These are phyloP conservation scores for Aspergillus ruber DNA, from an alignment of 2,329 filamentous ascomycete genomes.

Conservation along the genomic window DNA sequence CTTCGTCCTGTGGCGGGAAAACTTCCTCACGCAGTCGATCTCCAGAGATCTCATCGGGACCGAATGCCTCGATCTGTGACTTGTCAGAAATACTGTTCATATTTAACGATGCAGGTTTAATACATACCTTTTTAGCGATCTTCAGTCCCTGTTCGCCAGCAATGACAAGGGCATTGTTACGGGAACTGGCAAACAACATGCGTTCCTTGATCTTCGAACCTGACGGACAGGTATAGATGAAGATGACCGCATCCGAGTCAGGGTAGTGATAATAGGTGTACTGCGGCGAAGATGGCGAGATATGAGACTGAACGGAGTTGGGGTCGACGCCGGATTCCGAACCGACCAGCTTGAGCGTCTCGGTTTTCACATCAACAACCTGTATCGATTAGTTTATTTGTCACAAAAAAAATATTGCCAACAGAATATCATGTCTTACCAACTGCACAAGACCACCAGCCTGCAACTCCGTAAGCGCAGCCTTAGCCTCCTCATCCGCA, in stretches of 20 bases:
- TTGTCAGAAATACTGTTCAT: conserved; percentile 13
- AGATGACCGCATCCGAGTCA: conserved; percentile 45
- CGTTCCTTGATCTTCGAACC: conserved; percentile 58
- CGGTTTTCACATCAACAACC: conserved; percentile 39
- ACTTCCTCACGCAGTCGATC: conserved; percentile 50
- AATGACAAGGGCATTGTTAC: conserved; percentile 47
- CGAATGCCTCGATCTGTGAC: conserved; percentile 51
- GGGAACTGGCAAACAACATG: conserved; percentile 59
- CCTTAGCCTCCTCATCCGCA: conserved; percentile 48
- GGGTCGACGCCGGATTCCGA: conserved; percentile 39
- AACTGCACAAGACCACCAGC: conserved; percentile 44
- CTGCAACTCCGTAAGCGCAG: conserved; percentile 41
- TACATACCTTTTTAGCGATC: conserved; percentile 50
- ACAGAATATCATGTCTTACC: conserved; percentile 27
- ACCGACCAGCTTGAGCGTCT: conserved; percentile 51
- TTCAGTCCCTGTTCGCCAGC: conserved; percentile 52
- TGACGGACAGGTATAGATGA: conserved; percentile 59
- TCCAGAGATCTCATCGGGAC: conserved; percentile 52
- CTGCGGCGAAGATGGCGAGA: conserved; percentile 50
- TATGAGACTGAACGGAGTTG: conserved; percentile 38
- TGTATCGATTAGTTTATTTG: conserved; percentile 13
- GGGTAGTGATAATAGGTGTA: conserved; percentile 57
- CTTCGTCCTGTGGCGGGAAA: conserved; percentile 42
- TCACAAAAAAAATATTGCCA: conserved; percentile 7
- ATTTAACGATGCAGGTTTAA: conserved; percentile 1